phyloP scores from a whole-genome alignment of 495 filamentous ascomycete genomes.

The Penicillium mononematosum region DNA sequence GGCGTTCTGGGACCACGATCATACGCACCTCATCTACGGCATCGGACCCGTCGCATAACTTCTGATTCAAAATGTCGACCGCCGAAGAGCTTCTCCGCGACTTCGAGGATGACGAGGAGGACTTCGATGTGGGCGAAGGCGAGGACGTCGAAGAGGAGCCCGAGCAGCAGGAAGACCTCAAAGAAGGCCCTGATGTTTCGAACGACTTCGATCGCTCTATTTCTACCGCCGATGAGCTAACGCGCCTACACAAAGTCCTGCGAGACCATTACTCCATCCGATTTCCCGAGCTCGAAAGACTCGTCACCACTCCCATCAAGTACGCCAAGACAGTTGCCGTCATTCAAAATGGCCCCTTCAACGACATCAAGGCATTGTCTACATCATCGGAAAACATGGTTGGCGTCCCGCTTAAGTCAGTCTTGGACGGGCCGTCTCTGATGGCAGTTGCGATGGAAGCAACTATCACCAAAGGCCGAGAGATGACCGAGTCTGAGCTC shows the following conservation, averaged over 20 bases:
- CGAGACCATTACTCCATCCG: slow-evolving; percentile 92
- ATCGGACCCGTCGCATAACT: background rate
- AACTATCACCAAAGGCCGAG: slow-evolving; percentile 77
- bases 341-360: slow-evolving; percentile 87
- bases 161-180: slow-evolving; percentile 23
- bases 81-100: slow-evolving; percentile 48
- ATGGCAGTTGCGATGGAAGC: slow-evolving; percentile 98
- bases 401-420: slow-evolving; percentile 67
- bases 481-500: slow-evolving; percentile 73
- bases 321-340: slow-evolving; percentile 96
- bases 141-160: slow-evolving; percentile 29
- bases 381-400: slow-evolving; percentile 72
- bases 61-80: slow-evolving; percentile 37
- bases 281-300: slow-evolving; percentile 93
- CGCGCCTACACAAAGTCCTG: slow-evolving; percentile 90
- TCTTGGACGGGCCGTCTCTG: slow-evolving; percentile 83
- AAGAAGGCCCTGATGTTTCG: slow-evolving; percentile 41
- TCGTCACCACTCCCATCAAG: slow-evolving; percentile 87
- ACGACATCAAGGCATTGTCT: slow-evolving; percentile 74
- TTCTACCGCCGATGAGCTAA: slow-evolving; percentile 86
- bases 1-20: slow-evolving; percentile 11
- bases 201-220: slow-evolving; percentile 94
- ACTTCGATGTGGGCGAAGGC: slow-evolving; percentile 30
- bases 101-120: slow-evolving; percentile 44
- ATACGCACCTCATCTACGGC: background rate